Evolutionary conservation across 2,329 filamentous ascomycete species (phyloP), one percentile per base, ranked within the genome.

Genomic region (Dactylellina haptotyla): DNA sequence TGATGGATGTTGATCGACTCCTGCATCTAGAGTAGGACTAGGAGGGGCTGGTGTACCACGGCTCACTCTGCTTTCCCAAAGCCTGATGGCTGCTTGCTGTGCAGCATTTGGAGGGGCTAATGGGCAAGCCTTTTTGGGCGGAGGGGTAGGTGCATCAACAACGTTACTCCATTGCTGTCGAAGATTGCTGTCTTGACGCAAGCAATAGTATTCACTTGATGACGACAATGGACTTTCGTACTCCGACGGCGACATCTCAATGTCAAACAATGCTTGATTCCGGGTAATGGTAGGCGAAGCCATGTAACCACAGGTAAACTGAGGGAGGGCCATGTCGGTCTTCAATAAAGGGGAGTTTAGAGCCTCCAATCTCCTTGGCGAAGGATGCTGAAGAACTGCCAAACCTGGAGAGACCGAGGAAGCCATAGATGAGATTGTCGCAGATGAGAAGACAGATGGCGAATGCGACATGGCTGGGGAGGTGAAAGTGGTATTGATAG

Each of bases 401-500:
- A 45, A 37, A 18, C 56, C 41, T n/a, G 70, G 70, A 26, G 70
- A 69, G 30, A 67, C 20, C 3, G 70, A 75, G 16, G 70, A 75
- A 30, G 70, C 70, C 63, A 69, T 63, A n/a, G 70, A 75, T 5
- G 70, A 67, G 45, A 75, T 75, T 18, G 70, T 75, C 3, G 70
- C 61, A 4, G 70, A 75, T n/a, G 70, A 75, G 63, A 75, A 75
- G 12, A 66, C 61, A 4, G 70, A 63, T 1, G 62, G 57, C 4
- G 58, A 69, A 10, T 67, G 70, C n/a, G 70, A 63, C 41, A 64
- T 48, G 16, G 70, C 57, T 23, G 64, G 70, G 14, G 70, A 69
- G 34, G 41, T 62, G 51, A 75, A 69, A 32, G 70, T 62, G 14
- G 70, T 75, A 25, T 75, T 75, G 12, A 75, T 75, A 30, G 70